A percentile compares a stretch with the other conserved stretches of the same genome.
phyloP scores from a whole-genome alignment of 2,329 filamentous ascomycete species.

The Epichloe brachyelytri region DNA sequence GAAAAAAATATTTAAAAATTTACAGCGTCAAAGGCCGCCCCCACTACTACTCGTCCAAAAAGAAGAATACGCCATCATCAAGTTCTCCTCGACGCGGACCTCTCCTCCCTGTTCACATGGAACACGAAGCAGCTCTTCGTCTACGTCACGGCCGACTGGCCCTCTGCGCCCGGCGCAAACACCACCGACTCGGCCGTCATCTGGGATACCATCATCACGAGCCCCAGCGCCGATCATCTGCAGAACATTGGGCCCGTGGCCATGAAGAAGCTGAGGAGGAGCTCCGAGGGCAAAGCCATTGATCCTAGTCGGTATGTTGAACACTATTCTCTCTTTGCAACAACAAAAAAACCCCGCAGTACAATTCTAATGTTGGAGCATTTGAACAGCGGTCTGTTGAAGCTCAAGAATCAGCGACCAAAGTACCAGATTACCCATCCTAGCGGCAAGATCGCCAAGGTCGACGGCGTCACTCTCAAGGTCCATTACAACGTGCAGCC shows the following conservation, averaged over 20 bases:
- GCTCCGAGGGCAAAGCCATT: constrained; percentile 45
- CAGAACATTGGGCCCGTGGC: constrained; percentile 46
- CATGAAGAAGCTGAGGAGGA: constrained; percentile 49
- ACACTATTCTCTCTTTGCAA: neutral
- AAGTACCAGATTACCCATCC: constrained; percentile 98
- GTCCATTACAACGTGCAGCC: constrained; percentile 96
- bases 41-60: constrained; percentile 88
- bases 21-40: constrained; percentile 72
- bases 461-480: constrained; percentile 61
- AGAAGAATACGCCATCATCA: constrained; percentile 91
- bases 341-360: neutral
- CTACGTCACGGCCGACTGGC: constrained; percentile 78
- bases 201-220: constrained; percentile 90
- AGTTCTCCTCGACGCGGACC: constrained; percentile 89
- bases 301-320: constrained; percentile 40
- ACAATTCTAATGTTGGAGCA: no score
- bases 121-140: constrained; percentile 98
- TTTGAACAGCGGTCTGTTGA: constrained; percentile 50
- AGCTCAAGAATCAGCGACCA: constrained; percentile 71
- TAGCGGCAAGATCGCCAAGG: constrained; percentile 60
- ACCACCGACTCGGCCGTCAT: constrained; percentile 65
- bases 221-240: constrained; percentile 50
- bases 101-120: constrained; percentile 91
- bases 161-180: constrained; percentile 22
- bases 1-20: no score